Base-by-base conservation (phyloP, 352 stramenopile genomes). In the Phytophthora megakarya region DNA sequence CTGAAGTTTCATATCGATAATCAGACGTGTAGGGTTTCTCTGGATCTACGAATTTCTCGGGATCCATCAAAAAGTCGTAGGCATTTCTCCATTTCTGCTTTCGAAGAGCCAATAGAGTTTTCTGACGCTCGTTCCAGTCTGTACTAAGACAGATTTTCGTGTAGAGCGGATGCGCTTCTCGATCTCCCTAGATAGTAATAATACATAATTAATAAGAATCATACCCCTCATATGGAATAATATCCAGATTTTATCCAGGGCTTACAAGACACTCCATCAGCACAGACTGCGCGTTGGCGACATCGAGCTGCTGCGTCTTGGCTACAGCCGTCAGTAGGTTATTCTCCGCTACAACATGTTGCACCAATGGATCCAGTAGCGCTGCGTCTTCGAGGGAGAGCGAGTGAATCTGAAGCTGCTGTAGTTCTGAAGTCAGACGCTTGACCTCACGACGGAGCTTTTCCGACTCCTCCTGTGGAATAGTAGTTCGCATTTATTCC, bases 231-330 rank as follows among this genome's bases (percentile, higher is more conserved):
- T 35, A 11, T 11, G 6, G 11, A 35, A 11, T 11, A 11, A 35
- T n/a, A n/a, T n/a, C n/a, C n/a, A 9, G 23, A 42, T 32, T n/a
- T 30, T 10, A 9, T 18, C 3, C n/a, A n/a, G n/a, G n/a, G n/a
- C 13, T 18, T 15, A 15, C 58, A 10, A 73, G 16, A 43, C 67
- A 72, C 32, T 70, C 56, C 1, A 50, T 35, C 30, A 79, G 39
- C 40, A 81, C 60, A 10, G 70, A 81, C 30, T 76, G 73, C n/a
- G 63, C 62, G 7, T 18, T 65, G 9, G 73, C 70, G 15, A 77
- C 45, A 32, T 61, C 51, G 22, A 81, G 67, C 50, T 77, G 73
- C 57, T 81, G 63, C 1, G 44, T 54, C 26, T 72, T 63, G 35
- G 71, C 68, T n/a, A 70, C 60, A 4, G 66, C 62, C 12, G 47